A percentile compares a stretch with the other conserved stretches of the same genome.
These are phyloP conservation scores for Vanrija sp. DNA, from an alignment of 1,284 basidiomycete species.

Conservation along the genomic window DNA sequence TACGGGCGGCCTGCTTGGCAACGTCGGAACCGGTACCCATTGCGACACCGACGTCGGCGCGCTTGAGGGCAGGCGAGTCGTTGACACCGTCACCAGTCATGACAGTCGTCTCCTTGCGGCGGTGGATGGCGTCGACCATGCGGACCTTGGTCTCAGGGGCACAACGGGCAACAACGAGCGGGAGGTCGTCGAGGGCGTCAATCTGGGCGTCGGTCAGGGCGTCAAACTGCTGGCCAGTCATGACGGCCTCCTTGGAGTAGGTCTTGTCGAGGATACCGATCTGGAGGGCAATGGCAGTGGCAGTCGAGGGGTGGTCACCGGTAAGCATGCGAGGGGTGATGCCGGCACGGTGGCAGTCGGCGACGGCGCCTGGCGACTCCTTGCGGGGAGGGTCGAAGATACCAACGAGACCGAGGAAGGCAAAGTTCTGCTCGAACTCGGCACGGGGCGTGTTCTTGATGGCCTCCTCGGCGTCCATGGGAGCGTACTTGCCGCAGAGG, in stretches of 20 bases:
- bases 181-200: slow-evolving; percentile 55
- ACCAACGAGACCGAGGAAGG: slow-evolving; percentile 62
- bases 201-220: slow-evolving; percentile 60
- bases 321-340: slow-evolving; percentile 66
- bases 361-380: slow-evolving; percentile 61
- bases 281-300: slow-evolving; percentile 52
- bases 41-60: slow-evolving; percentile 62
- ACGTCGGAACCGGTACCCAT: slow-evolving; percentile 73
- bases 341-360: slow-evolving; percentile 60
- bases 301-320: slow-evolving; percentile 53
- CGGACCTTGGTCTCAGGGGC: slow-evolving; percentile 56
- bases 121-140: slow-evolving; percentile 60
- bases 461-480: slow-evolving; percentile 42
- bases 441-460: slow-evolving; percentile 49
- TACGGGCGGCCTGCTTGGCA: slow-evolving; percentile 58
- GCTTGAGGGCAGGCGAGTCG: slow-evolving; percentile 57
- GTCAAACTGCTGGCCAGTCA: slow-evolving; percentile 63
- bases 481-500: slow-evolving; percentile 49
- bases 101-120: slow-evolving; percentile 48
- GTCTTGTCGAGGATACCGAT: slow-evolving; percentile 57
- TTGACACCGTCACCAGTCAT: slow-evolving; percentile 59
- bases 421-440: slow-evolving; percentile 59
- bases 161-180: slow-evolving; percentile 60
- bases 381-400: slow-evolving; percentile 68
- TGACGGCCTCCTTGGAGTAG: slow-evolving; percentile 46